Evolutionary conservation across 139 green algal species (phyloP).

Genomic region (Gonium pectorale): DNA sequence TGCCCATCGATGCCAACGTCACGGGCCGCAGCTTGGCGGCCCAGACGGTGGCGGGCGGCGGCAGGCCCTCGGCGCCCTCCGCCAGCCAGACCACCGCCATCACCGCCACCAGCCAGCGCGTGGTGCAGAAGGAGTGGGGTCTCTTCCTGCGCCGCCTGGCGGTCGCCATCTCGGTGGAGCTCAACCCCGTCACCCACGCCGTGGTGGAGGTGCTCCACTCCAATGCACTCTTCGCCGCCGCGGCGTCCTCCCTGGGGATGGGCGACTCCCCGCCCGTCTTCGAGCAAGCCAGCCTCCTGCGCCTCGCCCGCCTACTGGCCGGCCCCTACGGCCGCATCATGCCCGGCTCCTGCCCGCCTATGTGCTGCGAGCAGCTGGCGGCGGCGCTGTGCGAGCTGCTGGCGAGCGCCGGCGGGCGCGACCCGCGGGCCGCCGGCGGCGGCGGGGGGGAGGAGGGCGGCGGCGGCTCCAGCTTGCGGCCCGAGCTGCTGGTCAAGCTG

Average conservation of each 20-base stretch:
- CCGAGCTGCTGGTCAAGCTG: constrained; percentile 42
- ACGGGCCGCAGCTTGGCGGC: constrained; percentile 3
- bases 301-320: constrained; percentile 34
- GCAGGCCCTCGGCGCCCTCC: constrained; percentile 2
- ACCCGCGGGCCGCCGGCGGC: not conserved
- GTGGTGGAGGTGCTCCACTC: constrained; percentile 22
- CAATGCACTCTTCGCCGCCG: not conserved
- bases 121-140: constrained; percentile 30
- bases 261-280: not conserved
- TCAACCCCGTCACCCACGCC: not conserved
- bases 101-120: not conserved
- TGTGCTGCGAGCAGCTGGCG: constrained; percentile 34
- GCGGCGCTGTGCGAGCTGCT: constrained; percentile 34
- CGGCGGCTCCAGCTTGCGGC: not conserved
- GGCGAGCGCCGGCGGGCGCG: not conserved
- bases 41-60: not conserved
- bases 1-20: constrained; percentile 3
- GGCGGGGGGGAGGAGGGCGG: not conserved
- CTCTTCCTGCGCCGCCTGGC: not conserved
- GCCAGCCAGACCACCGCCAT: constrained; percentile 1
- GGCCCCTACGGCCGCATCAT: not conserved
- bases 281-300: constrained; percentile 26
- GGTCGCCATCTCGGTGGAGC: not conserved
- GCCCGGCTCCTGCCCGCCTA: constrained; percentile 9
- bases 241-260: constrained; percentile 29